Base-by-base conservation (phyloP, 768 basidiomycete species). In the Sistotremastrum suecicum region DNA sequence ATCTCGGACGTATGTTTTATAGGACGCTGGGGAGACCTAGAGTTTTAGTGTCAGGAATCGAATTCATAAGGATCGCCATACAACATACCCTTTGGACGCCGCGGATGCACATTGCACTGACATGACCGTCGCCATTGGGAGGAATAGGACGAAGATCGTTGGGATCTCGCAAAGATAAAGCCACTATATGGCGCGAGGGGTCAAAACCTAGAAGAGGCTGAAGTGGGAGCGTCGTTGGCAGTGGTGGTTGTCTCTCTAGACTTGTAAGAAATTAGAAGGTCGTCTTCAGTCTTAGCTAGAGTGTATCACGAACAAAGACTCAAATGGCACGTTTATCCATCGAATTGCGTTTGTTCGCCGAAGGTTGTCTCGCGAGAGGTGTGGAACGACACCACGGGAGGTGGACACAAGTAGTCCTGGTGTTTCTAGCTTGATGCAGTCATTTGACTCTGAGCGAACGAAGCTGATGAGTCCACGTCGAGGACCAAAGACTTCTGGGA, bases 311-410 rank as follows among this genome's bases (percentile, higher is more conserved):
- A 61, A 88, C 86, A 88, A 89, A 12, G 78, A 71, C 61, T 89
- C 86, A 54, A 87, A 88, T 0, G 85, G 76, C 0, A 87, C 63
- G 49, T 82, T 71, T 0, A 83, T 60, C 74, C 81, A 83, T 47
- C 59, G 67, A 33, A 84, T 70, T 1, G 75, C 68, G 6, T 61
- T 52, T 1, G 72, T 72, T 31, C 52, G 50, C 12, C 55, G 54
- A 28, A 69, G 60, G 46, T 83, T 74, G 53, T 85, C 83, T 39
- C 74, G 63, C 5, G 82, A 78, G 4, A 88, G 63, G 59, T 89
- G 86, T 0, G 80, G 80, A 0, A 89, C 66, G 30, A 80, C 66
- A 0, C 86, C 86, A 9, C 86, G 76, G 38, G 80, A 80, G 3
- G 84, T 84, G 3, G 69, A 59, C 0, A 76, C 68, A 29, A 85